Conservation (phyloP, 176 grass and related monocot genomes). For the Saccharum officinarum region DNA sequence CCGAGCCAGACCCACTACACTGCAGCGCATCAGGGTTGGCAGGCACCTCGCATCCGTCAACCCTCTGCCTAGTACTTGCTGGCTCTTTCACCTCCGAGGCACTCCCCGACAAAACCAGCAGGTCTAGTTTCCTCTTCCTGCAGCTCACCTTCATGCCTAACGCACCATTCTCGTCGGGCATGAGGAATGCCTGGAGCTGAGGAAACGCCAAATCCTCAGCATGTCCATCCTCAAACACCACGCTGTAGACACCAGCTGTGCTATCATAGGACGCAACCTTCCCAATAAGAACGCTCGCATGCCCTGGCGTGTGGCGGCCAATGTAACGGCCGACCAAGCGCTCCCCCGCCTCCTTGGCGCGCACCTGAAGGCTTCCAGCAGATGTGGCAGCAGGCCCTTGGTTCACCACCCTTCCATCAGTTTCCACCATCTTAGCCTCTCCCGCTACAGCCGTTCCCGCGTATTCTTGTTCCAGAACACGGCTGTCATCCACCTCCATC, state of each 20-base stretch:
- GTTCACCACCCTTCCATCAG: background rate
- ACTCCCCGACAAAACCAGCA: constrained; percentile 55
- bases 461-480: background rate
- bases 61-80: constrained; percentile 44
- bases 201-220: constrained; percentile 40
- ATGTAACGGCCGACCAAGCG: constrained; percentile 65
- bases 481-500: background rate
- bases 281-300: constrained; percentile 42
- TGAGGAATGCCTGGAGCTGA: constrained; percentile 41
- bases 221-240: constrained; percentile 66
- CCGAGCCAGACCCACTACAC: constrained; percentile 42
- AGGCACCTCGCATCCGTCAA: constrained; percentile 36
- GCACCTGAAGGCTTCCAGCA: background rate
- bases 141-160: constrained; percentile 79
- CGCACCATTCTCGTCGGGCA: constrained; percentile 28
- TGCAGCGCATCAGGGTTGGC: constrained; percentile 22
- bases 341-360: constrained; percentile 23
- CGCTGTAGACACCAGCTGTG: constrained; percentile 15
- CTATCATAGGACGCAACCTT: constrained; percentile 53
- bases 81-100: constrained; percentile 33
- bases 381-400: constrained; percentile 3
- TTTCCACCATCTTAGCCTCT: background rate
- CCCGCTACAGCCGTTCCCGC: background rate
- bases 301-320: constrained; percentile 31
- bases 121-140: constrained; percentile 84